Evolutionary conservation across 257 asterid genomes (phyloP), one percentile per base, ranked within the genome.

Genomic region (Plantago ovata): DNA sequence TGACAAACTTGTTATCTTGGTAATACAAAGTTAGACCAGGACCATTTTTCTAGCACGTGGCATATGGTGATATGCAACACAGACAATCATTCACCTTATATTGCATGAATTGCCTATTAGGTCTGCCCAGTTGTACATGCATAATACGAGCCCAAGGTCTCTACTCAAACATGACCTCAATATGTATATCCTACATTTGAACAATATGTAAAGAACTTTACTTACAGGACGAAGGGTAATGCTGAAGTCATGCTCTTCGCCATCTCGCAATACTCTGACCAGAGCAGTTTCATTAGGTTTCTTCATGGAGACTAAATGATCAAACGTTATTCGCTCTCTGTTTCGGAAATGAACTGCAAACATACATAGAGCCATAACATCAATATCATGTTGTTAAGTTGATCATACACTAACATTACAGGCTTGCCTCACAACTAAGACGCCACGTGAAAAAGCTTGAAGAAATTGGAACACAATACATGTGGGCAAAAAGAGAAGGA

Each of bases 271-370:
- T 51, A 88, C 95, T 70, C 69, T 82, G 57, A 92, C 66, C 77
- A 49, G 76, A 58, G 96, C 94, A 63, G 85, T 84, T 58, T 92
- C 96, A 65, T 88, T 77, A 56, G 95, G 96, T 74, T 88, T 92
- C 95, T 92, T 92, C 98, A 92, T 92, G 45, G 98, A 84, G 64
- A 92, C 96, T 62, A 92, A 80, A 72, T 92, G 98, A 72, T 92
- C 98, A 73, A 88, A 82, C 60, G 96, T 74, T 68, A 92, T 92
- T 24, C 98, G 79, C 79, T 92, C 98, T 80, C 96, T 79, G 71
- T 92, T 92, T 36, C 96, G 81, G 70, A 92, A 92, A 58, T 75
- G 92, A 72, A 92, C 98, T 92, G 93, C 61, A 71, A 64, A 65
- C 68, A 58, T 14, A 39, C 47, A 75, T 10, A 47, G 71, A 51